Base-by-base conservation (phyloP, 257 asterid genomes). In the Solanum bulbocastanum region DNA sequence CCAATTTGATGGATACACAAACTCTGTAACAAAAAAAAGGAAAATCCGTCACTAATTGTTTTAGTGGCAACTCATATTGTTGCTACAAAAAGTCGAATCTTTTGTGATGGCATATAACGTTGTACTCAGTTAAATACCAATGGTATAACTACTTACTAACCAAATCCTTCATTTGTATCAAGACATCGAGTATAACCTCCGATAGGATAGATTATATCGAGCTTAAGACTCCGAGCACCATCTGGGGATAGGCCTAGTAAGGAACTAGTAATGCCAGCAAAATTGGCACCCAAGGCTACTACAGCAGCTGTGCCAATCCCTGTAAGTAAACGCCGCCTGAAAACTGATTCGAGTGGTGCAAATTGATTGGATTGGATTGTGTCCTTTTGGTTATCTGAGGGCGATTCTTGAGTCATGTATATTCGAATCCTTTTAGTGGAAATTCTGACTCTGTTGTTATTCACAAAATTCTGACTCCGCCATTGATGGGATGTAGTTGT, bases 1-100 rank as follows among this genome's bases (percentile, higher is more conserved):
- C 98, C 99, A 95, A 84, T 88, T 94, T 87, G 92, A 93, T 33
- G 99, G 99, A 86, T 96, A 94, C 10, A 94, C 87, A 90, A 96
- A 96, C 88, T 96, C 98, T 96, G 93, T 65, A 74, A 18, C 39
- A 8, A 18, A 5, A 11, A 16, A 56, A 15, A 49, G 32, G 22
- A 83, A 8, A 14, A 15, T 66, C 36, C 2, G 9, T 66, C 36
- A 12, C 20, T 3, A 62, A 12, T 25, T 5, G 20, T 25, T 66
- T 27, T 66, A 25, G 73, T 25, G 36, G 73, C 73, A 13, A 27
- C 73, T 66, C 36, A 3, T 10, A 4, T 65, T 4, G 32, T 62
- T n/a, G 73, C 40, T 23, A 15, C 40, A 3, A 69, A 69, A 69
- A 30, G 39, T 69, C 2, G 7, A 32, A 30, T 69, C 20, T 32